phyloP scores from a whole-genome alignment of 2,329 filamentous ascomycete genomes.

The Ilyonectria robusta region DNA sequence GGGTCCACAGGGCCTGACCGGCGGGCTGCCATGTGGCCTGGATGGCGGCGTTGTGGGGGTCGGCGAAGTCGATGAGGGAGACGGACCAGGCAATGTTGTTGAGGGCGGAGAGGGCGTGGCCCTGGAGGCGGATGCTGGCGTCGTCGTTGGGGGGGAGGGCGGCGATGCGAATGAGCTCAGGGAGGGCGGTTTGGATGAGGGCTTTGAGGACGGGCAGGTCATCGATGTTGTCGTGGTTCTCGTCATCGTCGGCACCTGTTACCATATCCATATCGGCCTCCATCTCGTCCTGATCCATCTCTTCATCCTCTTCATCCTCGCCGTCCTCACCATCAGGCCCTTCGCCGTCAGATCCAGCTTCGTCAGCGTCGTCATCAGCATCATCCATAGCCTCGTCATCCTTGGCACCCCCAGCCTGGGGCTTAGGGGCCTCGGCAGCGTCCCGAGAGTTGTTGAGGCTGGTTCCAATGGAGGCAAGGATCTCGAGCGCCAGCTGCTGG shows the following conservation, averaged over 20 bases:
- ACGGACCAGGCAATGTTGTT: slow-evolving; percentile 79
- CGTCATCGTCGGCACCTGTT: slow-evolving; percentile 63
- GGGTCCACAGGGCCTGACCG: slow-evolving; percentile 70
- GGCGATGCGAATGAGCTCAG: slow-evolving; percentile 63
- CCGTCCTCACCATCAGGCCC: slow-evolving; percentile 56
- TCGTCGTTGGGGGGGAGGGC: slow-evolving; percentile 58
- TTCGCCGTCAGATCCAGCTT: slow-evolving; percentile 54
- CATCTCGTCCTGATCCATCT: slow-evolving; percentile 71
- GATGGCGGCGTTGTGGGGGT: slow-evolving; percentile 66
- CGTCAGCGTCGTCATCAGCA: slow-evolving; percentile 56
- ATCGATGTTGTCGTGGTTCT: slow-evolving; percentile 58
- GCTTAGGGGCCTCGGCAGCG: slow-evolving; percentile 38
- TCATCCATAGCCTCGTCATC: slow-evolving; percentile 52
- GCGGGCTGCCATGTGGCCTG: slow-evolving; percentile 67
- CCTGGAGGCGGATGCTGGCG: slow-evolving; percentile 62
- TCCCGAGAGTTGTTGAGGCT: slow-evolving; percentile 67
- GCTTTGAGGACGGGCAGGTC: slow-evolving; percentile 68
- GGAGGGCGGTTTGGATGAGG: slow-evolving; percentile 53
- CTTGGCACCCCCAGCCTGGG: slow-evolving; percentile 57
- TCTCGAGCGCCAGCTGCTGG: slow-evolving; percentile 71
- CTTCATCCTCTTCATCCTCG: slow-evolving; percentile 61
- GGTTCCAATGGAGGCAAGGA: slow-evolving; percentile 75
- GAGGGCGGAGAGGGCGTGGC: slow-evolving; percentile 70
- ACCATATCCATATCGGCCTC: slow-evolving; percentile 77
- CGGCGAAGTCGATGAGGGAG: slow-evolving; percentile 71